phyloP scores from a whole-genome alignment of 2,329 filamentous ascomycete genomes.

The Cordyceps tenuipes region DNA sequence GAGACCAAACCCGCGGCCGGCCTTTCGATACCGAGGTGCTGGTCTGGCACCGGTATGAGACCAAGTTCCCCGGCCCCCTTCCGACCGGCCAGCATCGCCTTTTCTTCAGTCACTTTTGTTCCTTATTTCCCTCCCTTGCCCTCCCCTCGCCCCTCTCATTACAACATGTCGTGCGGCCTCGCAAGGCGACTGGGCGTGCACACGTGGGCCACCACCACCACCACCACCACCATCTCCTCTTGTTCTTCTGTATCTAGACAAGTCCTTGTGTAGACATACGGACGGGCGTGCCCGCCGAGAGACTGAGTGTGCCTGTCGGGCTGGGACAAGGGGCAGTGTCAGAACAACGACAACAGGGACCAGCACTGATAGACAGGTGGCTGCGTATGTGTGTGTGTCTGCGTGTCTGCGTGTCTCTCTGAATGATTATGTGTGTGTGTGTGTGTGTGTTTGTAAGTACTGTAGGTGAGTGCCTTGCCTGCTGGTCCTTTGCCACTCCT shows the following conservation, averaged over 20 bases:
- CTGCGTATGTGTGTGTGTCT: no score
- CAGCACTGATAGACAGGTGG: neutral
- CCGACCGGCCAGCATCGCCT: neutral
- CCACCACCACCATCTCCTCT: neutral
- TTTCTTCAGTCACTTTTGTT: neutral
- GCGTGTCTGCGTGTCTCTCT: no score
- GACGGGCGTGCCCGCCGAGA: neutral
- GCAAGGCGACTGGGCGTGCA: conserved; percentile 3
- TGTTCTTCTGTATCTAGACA: no score
- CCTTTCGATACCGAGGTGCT: neutral
- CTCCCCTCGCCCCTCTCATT: neutral
- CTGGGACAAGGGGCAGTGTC: neutral
- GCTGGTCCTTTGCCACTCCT: neutral
- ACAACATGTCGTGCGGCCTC: conserved; percentile 3
- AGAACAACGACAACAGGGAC: no score
- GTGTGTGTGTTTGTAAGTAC: no score
- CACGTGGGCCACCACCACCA: conserved; percentile 5
- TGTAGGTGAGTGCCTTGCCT: neutral
- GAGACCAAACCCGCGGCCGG: neutral
- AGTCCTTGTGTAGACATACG: neutral
- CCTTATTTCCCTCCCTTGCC: no score
- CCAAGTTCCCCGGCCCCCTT: neutral
- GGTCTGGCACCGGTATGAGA: neutral
- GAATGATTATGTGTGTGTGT: no score
- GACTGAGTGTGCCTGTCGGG: neutral